Evolutionary conservation across 148 eudicot genomes (phyloP), one percentile per base, ranked within the genome.

Genomic region (Chenopodium album): DNA sequence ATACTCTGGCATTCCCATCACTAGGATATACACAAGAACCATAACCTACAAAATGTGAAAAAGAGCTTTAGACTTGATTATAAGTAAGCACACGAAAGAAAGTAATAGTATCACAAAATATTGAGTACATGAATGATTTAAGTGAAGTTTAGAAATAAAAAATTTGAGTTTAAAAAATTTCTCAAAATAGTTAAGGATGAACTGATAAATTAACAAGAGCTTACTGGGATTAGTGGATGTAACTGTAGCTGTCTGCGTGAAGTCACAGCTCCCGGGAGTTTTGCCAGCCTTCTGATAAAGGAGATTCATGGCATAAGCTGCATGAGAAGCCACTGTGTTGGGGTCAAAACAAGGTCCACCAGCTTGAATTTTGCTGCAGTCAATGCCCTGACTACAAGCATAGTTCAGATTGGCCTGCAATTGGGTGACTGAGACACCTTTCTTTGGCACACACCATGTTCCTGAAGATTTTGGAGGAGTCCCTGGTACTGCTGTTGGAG

Each of bases 281-380:
- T 86, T 88, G 75, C 93, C 92, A 73, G 89, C 79, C 59, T 89
- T 86, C 86, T 93, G 98, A 75, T 89, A 93, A 7, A 90, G 82
- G 9, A 92, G 87, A 85, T 92, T 93, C 97, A 95, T 93, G 2
- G 96, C 96, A 68, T 88, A 93, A 79, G 97, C 87, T 70, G 98
- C 93, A 29, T 91, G 98, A 9, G 92, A 88, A 9, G 87, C 85
- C 78, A 91, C 80, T 0, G 91, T 93, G 81, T 88, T 86, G 66
- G 94, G 94, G 12, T 92, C 91, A 37, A 88, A 91, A 82, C 98
- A 95, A 10, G 91, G 76, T 20, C 96, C 98, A 48, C 96, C 94
- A 17, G 92, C 91, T 75, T 90, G 92, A 78, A 95, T 90, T 1
- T 92, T 86, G 74, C 90, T 82, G 83, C 97, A 95, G 82, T 95